Evolutionary conservation across 768 basidiomycete species (phyloP), one percentile per base, ranked within the genome.

Genomic region (Mycena indigotica): DNA sequence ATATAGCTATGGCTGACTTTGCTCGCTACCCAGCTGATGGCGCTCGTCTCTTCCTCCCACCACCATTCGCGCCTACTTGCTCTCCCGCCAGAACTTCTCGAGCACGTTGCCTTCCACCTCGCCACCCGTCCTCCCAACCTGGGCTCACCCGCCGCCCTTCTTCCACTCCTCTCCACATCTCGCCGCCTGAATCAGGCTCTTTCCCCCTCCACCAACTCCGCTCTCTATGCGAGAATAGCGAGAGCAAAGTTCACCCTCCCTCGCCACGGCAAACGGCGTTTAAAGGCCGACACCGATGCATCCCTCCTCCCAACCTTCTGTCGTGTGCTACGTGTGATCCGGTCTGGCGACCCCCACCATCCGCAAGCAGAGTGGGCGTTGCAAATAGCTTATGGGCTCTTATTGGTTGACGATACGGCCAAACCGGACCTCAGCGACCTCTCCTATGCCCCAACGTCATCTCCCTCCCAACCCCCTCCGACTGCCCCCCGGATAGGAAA

Each of bases 41-140:
- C n/a, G n/a, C n/a, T n/a, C n/a, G n/a, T 35, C 32, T 35, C 32
- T 35, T 17, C 17, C 32, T 35, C 41, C 15, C 41, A 13, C 6
- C 5, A 16, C 41, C 41, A 16, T 26, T 24, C 6, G 12, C 21
- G 12, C 46, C 50, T 35, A 30, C 10, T 6, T 35, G 45, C 29
- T 48, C 54, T 62, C 13, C 61, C 61, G 5, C 28, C 50, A 17
- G 61, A 62, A 30, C 57, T 62, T 45, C 32, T 62, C 57, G 21
- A 32, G n/a, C 53, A 21, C 45, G 4, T 58, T 54, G 61, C 61
- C 5, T 51, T 62, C 26, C 53, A 55, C 50, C 53, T 62, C 51
- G 56, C 61, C 26, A 62, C 61, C 23, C 24, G n/a, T 38, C 57
- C 57, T 3, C 61, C 57, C 35, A 58, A 58, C 38, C 61, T 62